Base-by-base conservation (phyloP, 768 basidiomycete species). In the Leccinellum albellum region DNA sequence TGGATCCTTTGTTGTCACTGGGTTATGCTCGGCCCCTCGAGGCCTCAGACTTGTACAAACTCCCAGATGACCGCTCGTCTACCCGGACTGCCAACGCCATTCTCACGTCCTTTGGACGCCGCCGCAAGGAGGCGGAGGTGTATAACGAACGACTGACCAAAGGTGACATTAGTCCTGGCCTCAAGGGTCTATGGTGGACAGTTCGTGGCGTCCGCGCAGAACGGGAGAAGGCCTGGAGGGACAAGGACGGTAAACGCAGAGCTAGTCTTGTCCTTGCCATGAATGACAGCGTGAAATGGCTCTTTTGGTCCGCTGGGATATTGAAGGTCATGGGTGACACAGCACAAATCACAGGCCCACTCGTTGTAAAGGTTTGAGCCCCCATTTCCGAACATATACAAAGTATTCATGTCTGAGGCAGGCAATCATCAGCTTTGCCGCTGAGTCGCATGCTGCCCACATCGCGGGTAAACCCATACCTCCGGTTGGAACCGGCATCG, bases 1-100 rank as follows among this genome's bases (percentile, higher is more conserved):
- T 94, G 20, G 85, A 84, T 3, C 81, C 83, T 3, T 71, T 94
- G 23, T 78, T 95, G 60, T 70, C 75, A 10, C 75, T 93, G 12
- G 93, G 93, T 8, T 93, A 92, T 65, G 79, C 83, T 8, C 82
- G 93, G 8, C 89, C 93, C 1, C 78, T 96, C 3, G 88, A 93
- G 65, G 84, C 86, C 0, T 73, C 87, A 0, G 93, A 95, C 71
- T 76, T 95, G 4, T 94, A 87, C 78, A 88, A 84, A 70, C 82
- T 94, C 24, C 84, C 84, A 56, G 81, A 85, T 35, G 69, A 81
- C 21, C 81, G 85, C 24, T 76, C 81, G 2, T 80, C 92, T 0
- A 79, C 76, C 1, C 64, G 73, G 15, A 82, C 93, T 37, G 87
- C 89, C 3, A 74, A 82, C 1, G 74, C 78, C 33, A 88, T 96